Evolutionary conservation across 352 stramenopile genomes (phyloP).

Genomic region (Phytophthora kernoviae): DNA sequence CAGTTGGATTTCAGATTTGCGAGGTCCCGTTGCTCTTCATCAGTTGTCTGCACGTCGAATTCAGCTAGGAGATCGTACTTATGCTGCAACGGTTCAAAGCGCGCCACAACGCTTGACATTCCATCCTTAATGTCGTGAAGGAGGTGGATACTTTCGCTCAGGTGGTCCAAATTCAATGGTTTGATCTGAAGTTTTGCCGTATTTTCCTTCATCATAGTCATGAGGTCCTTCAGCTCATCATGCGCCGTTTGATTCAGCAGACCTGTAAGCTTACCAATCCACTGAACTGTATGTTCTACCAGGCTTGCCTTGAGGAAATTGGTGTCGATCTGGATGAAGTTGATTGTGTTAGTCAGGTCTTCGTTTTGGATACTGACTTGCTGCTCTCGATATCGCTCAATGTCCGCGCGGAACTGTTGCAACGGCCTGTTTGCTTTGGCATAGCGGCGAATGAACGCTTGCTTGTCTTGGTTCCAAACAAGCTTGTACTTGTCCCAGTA

Average conservation of each 20-base stretch:
- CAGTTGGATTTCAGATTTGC: slow-evolving; percentile 74
- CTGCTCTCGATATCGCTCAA: slow-evolving; percentile 91
- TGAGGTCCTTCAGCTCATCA: slow-evolving; percentile 86
- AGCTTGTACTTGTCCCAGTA: slow-evolving; percentile 96
- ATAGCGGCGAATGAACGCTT: slow-evolving; percentile 95
- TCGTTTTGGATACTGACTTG: slow-evolving; percentile 93
- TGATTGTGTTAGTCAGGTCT: slow-evolving; percentile 92
- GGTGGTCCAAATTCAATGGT: slow-evolving; percentile 89
- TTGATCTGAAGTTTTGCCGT: slow-evolving; percentile 83
- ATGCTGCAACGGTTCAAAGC: slow-evolving; percentile 85
- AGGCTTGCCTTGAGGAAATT: slow-evolving; percentile 92
- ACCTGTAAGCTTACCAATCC: slow-evolving; percentile 92
- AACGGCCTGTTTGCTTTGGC: slow-evolving; percentile 94
- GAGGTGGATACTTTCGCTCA: slow-evolving; percentile 91
- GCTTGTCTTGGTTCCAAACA: slow-evolving; percentile 95
- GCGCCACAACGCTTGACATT: slow-evolving; percentile 61
- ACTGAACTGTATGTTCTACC: slow-evolving; percentile 93
- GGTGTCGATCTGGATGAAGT: slow-evolving; percentile 96
- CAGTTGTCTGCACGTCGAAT: slow-evolving; percentile 90
- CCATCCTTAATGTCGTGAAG: slow-evolving; percentile 89
- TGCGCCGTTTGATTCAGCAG: slow-evolving; percentile 92
- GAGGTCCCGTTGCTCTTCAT: slow-evolving; percentile 84
- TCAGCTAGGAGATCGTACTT: slow-evolving; percentile 89
- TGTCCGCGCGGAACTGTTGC: slow-evolving; percentile 93
- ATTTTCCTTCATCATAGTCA: slow-evolving; percentile 90